phyloP scores from a whole-genome alignment of 2,329 filamentous ascomycete genomes.

The Colletotrichum neosansevieriae region DNA sequence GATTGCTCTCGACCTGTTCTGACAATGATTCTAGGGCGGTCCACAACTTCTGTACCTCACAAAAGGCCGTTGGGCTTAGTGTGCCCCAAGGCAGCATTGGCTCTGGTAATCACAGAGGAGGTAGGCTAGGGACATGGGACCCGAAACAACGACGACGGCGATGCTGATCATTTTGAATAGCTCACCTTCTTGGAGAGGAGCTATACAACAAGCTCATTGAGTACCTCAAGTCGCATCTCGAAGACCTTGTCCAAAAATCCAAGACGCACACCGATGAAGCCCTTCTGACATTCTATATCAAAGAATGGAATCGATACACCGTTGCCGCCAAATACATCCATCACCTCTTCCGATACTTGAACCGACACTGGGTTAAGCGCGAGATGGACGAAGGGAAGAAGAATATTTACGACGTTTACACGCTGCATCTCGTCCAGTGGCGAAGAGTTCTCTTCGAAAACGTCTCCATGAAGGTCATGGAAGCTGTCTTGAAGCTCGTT shows the following conservation, averaged over 20 bases:
- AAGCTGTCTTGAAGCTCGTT: constrained; percentile 91
- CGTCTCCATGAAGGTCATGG: constrained; percentile 92
- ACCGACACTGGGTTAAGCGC: constrained; percentile 98
- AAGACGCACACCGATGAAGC: constrained; percentile 89
- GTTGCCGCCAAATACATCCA: constrained; percentile 97
- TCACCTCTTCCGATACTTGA: constrained; percentile 95
- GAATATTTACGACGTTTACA: constrained; percentile 98
- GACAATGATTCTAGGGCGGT: constrained; percentile 73
- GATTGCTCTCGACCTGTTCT: constrained; percentile 45
- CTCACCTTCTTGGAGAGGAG: constrained; percentile 94
- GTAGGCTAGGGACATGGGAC: constrained; percentile 54
- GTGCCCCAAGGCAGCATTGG: constrained; percentile 51
- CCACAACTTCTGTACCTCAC: constrained; percentile 99
- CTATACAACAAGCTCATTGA: constrained; percentile 91
- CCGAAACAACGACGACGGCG: constrained; percentile 18
- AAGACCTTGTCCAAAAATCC: constrained; percentile 77
- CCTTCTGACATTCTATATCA: constrained; percentile 91
- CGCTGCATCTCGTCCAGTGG: constrained; percentile 95
- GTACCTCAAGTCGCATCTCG: constrained; percentile 84
- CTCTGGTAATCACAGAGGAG: constrained; percentile 76
- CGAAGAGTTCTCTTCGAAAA: constrained; percentile 88
- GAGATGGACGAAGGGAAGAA: constrained; percentile 99
- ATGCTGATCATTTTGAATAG: constrained; percentile 58
- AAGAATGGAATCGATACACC: constrained; percentile 96
- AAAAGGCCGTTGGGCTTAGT: constrained; percentile 83